Evolutionary conservation across 352 stramenopile species (phyloP).

Genomic region (Phytopythium delawarense): DNA sequence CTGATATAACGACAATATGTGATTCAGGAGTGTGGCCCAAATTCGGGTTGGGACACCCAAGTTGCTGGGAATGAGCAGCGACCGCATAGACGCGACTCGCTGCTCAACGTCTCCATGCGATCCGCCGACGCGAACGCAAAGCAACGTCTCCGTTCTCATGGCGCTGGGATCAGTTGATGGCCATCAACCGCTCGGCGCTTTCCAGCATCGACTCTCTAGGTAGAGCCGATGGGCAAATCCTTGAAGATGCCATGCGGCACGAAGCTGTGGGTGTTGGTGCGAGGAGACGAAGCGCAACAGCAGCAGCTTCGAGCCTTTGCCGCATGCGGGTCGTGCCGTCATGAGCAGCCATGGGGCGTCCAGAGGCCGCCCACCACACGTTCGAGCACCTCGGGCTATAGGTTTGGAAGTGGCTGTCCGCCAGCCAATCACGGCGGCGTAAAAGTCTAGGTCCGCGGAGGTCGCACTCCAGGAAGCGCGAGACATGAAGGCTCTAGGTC

Average conservation of each 20-base stretch:
- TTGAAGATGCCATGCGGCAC: neutral
- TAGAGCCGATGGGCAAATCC: neutral
- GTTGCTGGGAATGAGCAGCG: neutral
- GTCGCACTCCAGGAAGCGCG: neutral
- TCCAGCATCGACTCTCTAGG: neutral
- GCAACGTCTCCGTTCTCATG: neutral
- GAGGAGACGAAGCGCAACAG: neutral
- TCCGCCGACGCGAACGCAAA: neutral
- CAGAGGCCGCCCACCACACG: too few relatives aligned
- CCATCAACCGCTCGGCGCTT: neutral
- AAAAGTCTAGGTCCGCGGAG: neutral
- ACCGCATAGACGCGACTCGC: neutral
- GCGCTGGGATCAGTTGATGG: neutral
- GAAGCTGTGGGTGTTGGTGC: too few relatives aligned
- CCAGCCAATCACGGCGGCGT: too few relatives aligned
- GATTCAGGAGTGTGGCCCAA: too few relatives aligned
- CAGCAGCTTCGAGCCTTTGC: too few relatives aligned
- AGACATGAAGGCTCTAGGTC: constrained; percentile 2
- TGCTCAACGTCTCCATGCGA: neutral
- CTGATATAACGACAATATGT: too few relatives aligned
- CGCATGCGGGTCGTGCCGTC: too few relatives aligned
- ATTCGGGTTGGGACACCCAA: neutral
- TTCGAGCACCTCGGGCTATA: too few relatives aligned
- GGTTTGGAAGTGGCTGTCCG: too few relatives aligned
- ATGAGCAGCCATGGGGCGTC: too few relatives aligned